Base-by-base conservation (phyloP, 371 early-diverging fungal genomes). In the Capillidium heterosporum region DNA sequence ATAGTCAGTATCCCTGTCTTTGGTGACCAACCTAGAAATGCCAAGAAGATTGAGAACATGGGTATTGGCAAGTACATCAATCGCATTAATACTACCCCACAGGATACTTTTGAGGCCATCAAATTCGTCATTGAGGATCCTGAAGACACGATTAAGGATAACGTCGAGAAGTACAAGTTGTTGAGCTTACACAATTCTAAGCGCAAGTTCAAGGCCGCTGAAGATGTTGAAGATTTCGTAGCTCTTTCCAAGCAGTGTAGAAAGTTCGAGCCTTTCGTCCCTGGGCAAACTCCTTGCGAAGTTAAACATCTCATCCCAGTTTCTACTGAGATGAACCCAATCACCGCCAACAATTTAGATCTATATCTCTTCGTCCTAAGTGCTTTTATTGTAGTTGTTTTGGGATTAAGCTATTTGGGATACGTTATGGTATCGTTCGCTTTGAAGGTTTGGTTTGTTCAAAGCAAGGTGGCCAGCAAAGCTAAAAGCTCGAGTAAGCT, bases 11-110 rank as follows among this genome's bases (percentile, higher is more conserved):
- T 57, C 27, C 49, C 57, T 1, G 28, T 23, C 1, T 23, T 49
- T 35, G 48, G 17, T 7, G 57, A 57, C 29, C 57, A 57, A 39
- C 57, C 57, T 1, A 32, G 40, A 19, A 57, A 57, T 40, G 57
- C 49, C n/a, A 32, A 15, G 1, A 10, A 26, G 13, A 31, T 49
- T 28, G 31, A 21, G 1, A 27, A 49, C 15, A 49, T 15, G 19
- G 49, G 49, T 31, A 27, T 19, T 31, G 49, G 49, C 4, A 27
- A 31, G 19, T 49, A 31, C 27, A 19, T 49, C 31, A 21, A 49
- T 31, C 5, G 32, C 10, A 4, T 2, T 8, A 31, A 1, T 15
- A 31, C 27, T 4, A 11, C 31, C 15, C 27, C 21, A 15, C 4
- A 11, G 49, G 29, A 7, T 13, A 31, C 27, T 11, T 11, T 11